Evolutionary conservation across 257 asterid genomes (phyloP).

Genomic region (Coffea canephora): DNA sequence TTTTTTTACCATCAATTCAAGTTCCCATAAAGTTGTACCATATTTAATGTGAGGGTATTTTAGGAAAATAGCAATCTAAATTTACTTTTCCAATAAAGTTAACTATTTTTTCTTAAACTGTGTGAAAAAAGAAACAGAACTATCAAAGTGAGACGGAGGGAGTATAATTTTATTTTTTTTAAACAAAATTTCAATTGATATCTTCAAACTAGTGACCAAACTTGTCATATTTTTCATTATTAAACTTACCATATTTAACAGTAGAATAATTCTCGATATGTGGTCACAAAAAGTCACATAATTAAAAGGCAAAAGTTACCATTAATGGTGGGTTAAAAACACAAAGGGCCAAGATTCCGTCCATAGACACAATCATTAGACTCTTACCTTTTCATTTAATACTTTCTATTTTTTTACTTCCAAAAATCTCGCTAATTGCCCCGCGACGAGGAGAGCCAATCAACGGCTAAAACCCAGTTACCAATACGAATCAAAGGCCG

Average conservation of each 20-base stretch:
- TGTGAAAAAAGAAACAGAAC: too few relatives aligned
- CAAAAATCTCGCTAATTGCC: neutral
- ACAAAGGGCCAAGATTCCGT: neutral
- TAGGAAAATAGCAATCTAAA: too few relatives aligned
- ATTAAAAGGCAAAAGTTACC: neutral
- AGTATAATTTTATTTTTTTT: too few relatives aligned
- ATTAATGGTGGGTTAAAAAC: neutral
- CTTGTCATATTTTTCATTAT: too few relatives aligned
- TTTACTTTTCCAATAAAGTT: too few relatives aligned
- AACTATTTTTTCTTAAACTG: too few relatives aligned
- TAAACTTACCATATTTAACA: neutral
- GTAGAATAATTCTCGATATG: neutral
- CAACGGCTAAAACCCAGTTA: neutral
- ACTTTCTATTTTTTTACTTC: neutral
- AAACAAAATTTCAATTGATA: too few relatives aligned
- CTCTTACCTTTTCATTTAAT: neutral
- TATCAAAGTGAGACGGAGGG: too few relatives aligned
- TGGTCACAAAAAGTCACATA: neutral
- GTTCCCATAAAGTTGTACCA: too few relatives aligned
- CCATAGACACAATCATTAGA: slow-evolving; percentile 14
- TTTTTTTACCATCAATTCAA: too few relatives aligned
- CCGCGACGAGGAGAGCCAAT: neutral
- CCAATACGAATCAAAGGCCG: neutral
- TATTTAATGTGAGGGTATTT: too few relatives aligned
- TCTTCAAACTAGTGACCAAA: too few relatives aligned